Percentiles rank a stretch among this genome's conserved stretches.
Evolutionary conservation across 2,329 filamentous ascomycete genomes (phyloP).

Genomic region (Colletotrichum cereale): DNA sequence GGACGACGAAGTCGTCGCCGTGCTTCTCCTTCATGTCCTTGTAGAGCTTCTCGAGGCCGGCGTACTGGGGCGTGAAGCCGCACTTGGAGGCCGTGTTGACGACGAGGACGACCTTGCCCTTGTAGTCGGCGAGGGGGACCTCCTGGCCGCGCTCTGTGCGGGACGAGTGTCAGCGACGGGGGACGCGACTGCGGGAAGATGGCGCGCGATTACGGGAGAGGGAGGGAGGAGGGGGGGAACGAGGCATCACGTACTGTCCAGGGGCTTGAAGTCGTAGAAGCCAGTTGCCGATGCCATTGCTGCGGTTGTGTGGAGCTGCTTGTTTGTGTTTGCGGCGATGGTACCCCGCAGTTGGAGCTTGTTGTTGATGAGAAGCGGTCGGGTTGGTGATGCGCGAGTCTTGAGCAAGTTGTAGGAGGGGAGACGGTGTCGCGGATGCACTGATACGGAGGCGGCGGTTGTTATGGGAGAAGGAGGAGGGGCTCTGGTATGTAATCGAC

Average conservation of each 20-base stretch:
- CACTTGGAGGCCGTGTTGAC: constrained; percentile 99
- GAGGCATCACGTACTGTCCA: constrained; percentile 73
- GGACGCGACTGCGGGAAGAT: constrained; percentile 4
- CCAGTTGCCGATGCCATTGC: constrained; percentile 56
- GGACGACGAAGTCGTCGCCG: constrained; percentile 82
- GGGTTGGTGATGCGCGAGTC: not conserved
- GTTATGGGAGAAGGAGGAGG: constrained; percentile 9
- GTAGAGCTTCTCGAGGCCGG: constrained; percentile 91
- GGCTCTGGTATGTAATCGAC: constrained; percentile 17
- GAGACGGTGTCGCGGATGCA: not conserved
- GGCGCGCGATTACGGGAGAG: constrained; percentile 1
- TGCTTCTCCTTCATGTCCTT: constrained; percentile 78
- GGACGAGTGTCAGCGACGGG: not conserved
- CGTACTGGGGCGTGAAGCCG: constrained; percentile 97
- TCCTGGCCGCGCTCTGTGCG: constrained; percentile 77
- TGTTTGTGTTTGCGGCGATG: not conserved
- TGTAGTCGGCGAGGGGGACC: constrained; percentile 77
- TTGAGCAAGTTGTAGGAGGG: not conserved
- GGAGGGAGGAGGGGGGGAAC: not conserved
- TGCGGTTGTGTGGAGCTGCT: constrained; percentile 26
- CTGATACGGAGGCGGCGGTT: constrained; percentile 5
- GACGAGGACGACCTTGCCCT: constrained; percentile 93
- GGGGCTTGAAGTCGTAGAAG: constrained; percentile 88
- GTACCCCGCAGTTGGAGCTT: constrained; percentile 32
- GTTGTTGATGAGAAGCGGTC: constrained; percentile 6